Evolutionary conservation across 148 eudicot species (phyloP).

Genomic region (Chenopodium suecicum): DNA sequence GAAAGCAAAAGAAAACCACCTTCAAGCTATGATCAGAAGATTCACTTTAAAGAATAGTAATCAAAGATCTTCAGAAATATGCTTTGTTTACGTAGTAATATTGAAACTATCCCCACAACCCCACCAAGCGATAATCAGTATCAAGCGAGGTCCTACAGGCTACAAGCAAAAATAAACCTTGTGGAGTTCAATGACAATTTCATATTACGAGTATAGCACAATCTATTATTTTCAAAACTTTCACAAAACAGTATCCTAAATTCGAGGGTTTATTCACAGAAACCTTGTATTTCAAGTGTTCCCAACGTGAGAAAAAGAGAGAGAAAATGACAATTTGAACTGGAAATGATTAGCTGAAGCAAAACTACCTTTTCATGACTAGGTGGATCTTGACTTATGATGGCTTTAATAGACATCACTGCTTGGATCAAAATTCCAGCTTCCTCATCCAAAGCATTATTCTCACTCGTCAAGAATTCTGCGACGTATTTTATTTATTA

Average conservation of each 20-base stretch:
- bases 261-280: neutral
- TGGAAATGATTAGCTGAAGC: slow-evolving; percentile 10
- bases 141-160: neutral
- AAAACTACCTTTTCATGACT: slow-evolving; percentile 68
- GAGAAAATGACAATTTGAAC: slow-evolving; percentile 12
- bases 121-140: neutral
- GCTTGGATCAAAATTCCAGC: slow-evolving; percentile 76
- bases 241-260: neutral
- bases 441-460: slow-evolving; percentile 53
- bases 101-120: neutral
- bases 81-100: neutral
- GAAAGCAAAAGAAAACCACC: neutral
- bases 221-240: neutral
- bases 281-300: neutral
- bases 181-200: neutral
- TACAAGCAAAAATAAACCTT: neutral
- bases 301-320: neutral
- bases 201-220: neutral
- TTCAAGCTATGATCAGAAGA: neutral
- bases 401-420: slow-evolving; percentile 68
- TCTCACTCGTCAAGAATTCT: slow-evolving; percentile 45
- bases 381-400: slow-evolving; percentile 73
- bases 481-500: slow-evolving; percentile 22
- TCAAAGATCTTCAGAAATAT: neutral
- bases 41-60: neutral